Evolutionary conservation across 306 rosid species (phyloP).

Genomic region (Vachellia collinsii): DNA sequence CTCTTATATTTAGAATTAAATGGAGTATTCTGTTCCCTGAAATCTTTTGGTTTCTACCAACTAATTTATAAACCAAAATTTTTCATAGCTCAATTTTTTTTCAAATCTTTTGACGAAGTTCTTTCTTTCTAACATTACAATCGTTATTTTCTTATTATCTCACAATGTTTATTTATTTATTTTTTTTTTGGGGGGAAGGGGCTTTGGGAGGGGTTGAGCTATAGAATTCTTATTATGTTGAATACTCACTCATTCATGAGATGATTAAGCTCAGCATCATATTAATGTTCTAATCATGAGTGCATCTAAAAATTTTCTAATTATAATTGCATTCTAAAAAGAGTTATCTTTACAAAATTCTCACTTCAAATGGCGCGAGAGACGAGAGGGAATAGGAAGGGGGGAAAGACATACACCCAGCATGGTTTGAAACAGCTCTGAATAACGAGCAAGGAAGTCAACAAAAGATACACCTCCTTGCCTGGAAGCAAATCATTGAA

Average conservation of each 20-base stretch:
- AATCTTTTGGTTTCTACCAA: too few relatives aligned
- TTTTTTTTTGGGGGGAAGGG: too few relatives aligned
- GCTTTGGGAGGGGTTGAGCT: too few relatives aligned
- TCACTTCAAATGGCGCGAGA: not conserved
- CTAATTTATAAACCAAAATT: too few relatives aligned
- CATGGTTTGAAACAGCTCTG: constrained; percentile 14
- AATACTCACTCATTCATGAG: not conserved
- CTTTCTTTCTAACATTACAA: too few relatives aligned
- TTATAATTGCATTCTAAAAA: not conserved
- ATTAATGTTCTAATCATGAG: not conserved
- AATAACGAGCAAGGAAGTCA: constrained; percentile 40
- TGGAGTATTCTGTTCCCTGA: too few relatives aligned
- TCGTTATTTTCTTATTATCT: too few relatives aligned
- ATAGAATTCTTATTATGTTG: not conserved
- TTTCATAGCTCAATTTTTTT: too few relatives aligned
- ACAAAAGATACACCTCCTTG: constrained; percentile 35
- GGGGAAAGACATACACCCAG: constrained; percentile 32
- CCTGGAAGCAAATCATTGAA: constrained; percentile 37
- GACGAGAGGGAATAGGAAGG: not conserved
- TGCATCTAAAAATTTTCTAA: not conserved
- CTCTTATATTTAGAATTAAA: too few relatives aligned
- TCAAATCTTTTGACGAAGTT: too few relatives aligned
- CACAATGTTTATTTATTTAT: too few relatives aligned
- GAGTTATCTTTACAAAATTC: not conserved
- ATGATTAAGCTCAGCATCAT: not conserved